Evolutionary conservation across 306 rosid species (phyloP).

Genomic region (Malus orientalis): DNA sequence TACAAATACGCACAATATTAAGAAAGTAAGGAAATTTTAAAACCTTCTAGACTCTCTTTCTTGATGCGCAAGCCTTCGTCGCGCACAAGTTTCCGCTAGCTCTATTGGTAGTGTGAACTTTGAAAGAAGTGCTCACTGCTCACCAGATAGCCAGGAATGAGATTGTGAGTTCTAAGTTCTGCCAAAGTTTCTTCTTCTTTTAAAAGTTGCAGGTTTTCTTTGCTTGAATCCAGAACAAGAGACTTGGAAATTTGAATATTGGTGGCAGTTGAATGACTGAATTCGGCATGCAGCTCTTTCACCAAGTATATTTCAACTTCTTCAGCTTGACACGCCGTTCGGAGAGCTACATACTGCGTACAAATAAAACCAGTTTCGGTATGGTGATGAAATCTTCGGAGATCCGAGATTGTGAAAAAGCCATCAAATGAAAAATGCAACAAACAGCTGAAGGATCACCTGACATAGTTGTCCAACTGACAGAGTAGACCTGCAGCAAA

Average conservation of each 20-base stretch:
- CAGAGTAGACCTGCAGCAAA: constrained; percentile 50
- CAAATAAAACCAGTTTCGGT: constrained; percentile 12
- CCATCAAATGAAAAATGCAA: constrained; percentile 5
- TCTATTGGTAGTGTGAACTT: background rate
- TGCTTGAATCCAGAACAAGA: constrained; percentile 26
- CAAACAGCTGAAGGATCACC: constrained; percentile 32
- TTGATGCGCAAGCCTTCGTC: background rate
- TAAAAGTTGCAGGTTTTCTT: constrained; percentile 30
- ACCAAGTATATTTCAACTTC: constrained; percentile 51
- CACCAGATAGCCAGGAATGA: constrained; percentile 52
- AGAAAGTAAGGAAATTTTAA: background rate
- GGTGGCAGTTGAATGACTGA: constrained; percentile 21
- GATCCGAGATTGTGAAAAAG: background rate
- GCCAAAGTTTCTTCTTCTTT: constrained; percentile 50
- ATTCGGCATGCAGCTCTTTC: constrained; percentile 24
- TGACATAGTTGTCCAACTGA: constrained; percentile 44
- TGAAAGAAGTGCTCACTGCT: constrained; percentile 32
- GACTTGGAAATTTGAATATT: background rate
- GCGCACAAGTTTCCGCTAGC: background rate
- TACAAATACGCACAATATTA: background rate
- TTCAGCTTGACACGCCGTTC: constrained; percentile 23
- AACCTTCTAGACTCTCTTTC: background rate
- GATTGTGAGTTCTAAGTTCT: constrained; percentile 28
- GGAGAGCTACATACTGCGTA: constrained; percentile 49
- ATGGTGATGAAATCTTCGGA: background rate